phyloP scores from a whole-genome alignment of 305 asterid genomes.

The Nicotiana rustica region DNA sequence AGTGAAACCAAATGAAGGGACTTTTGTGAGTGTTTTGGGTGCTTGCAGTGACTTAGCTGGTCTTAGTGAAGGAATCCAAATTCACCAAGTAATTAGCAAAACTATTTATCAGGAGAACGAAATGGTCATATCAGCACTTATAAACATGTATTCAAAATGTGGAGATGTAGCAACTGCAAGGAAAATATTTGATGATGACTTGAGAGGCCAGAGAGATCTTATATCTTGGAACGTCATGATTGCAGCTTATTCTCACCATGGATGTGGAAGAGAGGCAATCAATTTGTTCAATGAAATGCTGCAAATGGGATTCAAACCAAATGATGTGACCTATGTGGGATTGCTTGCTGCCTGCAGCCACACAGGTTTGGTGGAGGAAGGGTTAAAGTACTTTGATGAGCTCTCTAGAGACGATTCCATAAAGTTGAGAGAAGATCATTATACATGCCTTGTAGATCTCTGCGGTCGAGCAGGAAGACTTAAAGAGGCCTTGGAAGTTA shows the following conservation, averaged over 20 bases:
- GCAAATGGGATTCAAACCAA: slow-evolving; percentile 42
- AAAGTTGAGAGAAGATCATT: slow-evolving; percentile 58
- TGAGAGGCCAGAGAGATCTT: slow-evolving; percentile 48
- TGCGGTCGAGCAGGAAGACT: slow-evolving; percentile 63
- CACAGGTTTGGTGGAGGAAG: slow-evolving; percentile 59
- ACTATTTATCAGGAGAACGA: slow-evolving; percentile 51
- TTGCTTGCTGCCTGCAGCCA: slow-evolving; percentile 68
- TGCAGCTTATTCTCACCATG: slow-evolving; percentile 69
- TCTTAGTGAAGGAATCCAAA: slow-evolving; percentile 56
- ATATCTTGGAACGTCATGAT: slow-evolving; percentile 64
- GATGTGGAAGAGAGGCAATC: slow-evolving; percentile 56
- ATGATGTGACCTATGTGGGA: slow-evolving; percentile 54
- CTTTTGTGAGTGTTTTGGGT: slow-evolving; percentile 61
- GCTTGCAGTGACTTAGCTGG: slow-evolving; percentile 67
- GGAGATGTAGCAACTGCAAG: slow-evolving; percentile 54
- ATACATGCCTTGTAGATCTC: slow-evolving; percentile 61
- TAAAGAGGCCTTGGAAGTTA: slow-evolving; percentile 56
- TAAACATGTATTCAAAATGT: slow-evolving; percentile 68
- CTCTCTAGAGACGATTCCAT: slow-evolving; percentile 51
- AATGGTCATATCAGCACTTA: slow-evolving; percentile 54
- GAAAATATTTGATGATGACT: slow-evolving; percentile 51
- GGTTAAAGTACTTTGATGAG: slow-evolving; percentile 51
- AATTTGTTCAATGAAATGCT: slow-evolving; percentile 52
- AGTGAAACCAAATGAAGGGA: slow-evolving; percentile 60
- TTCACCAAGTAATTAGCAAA: slow-evolving; percentile 64